Evolutionary conservation across 1,139 yeast species (phyloP).

Genomic region (Geotrichum macrosporum): DNA sequence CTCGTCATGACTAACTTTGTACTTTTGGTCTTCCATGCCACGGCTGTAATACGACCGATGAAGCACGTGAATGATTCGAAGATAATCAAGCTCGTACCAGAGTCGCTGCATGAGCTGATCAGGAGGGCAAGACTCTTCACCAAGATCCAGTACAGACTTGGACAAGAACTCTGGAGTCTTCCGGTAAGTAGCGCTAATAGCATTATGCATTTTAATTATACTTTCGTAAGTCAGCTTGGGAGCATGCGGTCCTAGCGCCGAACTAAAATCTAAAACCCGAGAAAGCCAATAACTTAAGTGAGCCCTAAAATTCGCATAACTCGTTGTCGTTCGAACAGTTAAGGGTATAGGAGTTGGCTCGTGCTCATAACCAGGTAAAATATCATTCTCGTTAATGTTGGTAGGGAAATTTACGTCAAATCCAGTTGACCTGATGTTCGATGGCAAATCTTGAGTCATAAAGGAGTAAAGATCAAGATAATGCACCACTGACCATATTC

Average conservation of each 20-base stretch:
- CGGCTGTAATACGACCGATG: slow-evolving; percentile 34
- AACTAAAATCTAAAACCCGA: slow-evolving; percentile 12
- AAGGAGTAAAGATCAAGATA: slow-evolving; percentile 32
- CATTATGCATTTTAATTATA: slow-evolving; percentile 29
- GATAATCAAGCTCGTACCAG: slow-evolving; percentile 33
- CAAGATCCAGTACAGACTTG: slow-evolving; percentile 2
- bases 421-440: slow-evolving; percentile 30
- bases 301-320: slow-evolving; percentile 10
- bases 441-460: slow-evolving; percentile 35
- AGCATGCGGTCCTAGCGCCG: slow-evolving; percentile 3
- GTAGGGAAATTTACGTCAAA: slow-evolving; percentile 33
- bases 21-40: slow-evolving; percentile 24
- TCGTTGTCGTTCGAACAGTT: slow-evolving; percentile 11
- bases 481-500: slow-evolving; percentile 33
- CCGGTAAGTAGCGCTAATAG: slow-evolving; percentile 28
- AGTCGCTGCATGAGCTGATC: slow-evolving; percentile 32
- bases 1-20: slow-evolving; percentile 29
- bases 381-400: slow-evolving; percentile 29
- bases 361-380: background rate
- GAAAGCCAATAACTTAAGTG: slow-evolving; percentile 5
- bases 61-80: slow-evolving; percentile 33
- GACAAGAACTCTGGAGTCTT: slow-evolving; percentile 28
- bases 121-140: slow-evolving; percentile 18
- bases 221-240: slow-evolving; percentile 24
- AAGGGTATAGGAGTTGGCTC: slow-evolving; percentile 23